Evolutionary conservation across 495 filamentous ascomycete genomes (phyloP), one percentile per base, ranked within the genome.

Genomic region (Aspergillus ellipticus): DNA sequence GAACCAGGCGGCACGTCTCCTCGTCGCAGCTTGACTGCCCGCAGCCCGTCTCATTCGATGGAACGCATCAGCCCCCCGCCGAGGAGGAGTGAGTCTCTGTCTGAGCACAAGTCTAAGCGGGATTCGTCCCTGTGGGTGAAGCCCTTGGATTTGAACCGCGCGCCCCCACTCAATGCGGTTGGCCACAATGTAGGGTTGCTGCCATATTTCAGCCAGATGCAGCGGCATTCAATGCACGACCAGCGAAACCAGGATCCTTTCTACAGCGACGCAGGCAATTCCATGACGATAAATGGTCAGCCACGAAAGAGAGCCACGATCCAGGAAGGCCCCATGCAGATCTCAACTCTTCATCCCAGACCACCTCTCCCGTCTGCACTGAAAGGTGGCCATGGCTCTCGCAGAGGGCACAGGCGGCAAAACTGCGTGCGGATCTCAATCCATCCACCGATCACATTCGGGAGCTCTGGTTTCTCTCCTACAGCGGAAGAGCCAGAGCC

Each of bases 391-490:
- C 73, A 66, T 8, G 66, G 66, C 0, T 59, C 61, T 24, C 66
- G 72, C n/a, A 77, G 73, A 53, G 72, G 72, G 20, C 76, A 82
- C 50, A 62, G 71, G 46, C 69, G 75, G 19, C 75, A 79, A 20
- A 77, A 79, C 43, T 79, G 73, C 47, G 74, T 81, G 3, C 75
- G 78, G 26, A 77, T 80, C 33, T 79, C 79, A 0, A 76, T 78
- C 9, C 66, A 76, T 21, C 74, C 74, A 0, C 68, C 75, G 0
- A 60, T 74, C 33, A 72, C 69, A 4, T 76, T 79, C 26, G 65
- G 69, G 0, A 64, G 68, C 13, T 53, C 67, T 13, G 47, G 61
- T 4, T 76, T 73, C 54, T 69, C 72, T 19, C 70, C 73, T 6
- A 76, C 64, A 22, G 64, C 67, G 4, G 72, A 77, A 60, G 74